phyloP scores from a whole-genome alignment of 495 filamentous ascomycete species.

The Penicillium subrubescens region DNA sequence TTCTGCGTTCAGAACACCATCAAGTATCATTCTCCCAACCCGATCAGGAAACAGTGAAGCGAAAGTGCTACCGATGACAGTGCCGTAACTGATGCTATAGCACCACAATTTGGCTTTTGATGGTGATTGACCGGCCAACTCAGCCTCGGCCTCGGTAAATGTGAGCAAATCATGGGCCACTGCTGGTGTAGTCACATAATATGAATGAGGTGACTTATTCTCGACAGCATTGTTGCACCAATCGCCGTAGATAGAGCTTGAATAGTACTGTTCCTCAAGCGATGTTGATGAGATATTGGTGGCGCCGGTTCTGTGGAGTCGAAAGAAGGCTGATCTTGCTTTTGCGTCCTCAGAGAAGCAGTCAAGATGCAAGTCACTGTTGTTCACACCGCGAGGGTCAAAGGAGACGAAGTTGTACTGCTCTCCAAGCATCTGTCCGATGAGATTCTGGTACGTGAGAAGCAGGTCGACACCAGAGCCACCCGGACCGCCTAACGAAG shows the following conservation, averaged over 20 bases:
- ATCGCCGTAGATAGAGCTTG: constrained; percentile 33
- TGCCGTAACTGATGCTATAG: constrained; percentile 64
- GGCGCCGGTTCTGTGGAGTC: neutral
- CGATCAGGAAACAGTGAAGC: constrained; percentile 50
- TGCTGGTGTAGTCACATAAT: neutral
- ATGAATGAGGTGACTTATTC: constrained; percentile 21
- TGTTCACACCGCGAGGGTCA: constrained; percentile 51
- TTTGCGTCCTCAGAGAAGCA: neutral
- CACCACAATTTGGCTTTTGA: constrained; percentile 49
- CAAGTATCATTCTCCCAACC: constrained; percentile 42
- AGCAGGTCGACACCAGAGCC: neutral
- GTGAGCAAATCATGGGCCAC: neutral
- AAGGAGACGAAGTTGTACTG: constrained; percentile 51
- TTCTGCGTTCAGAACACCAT: constrained; percentile 48
- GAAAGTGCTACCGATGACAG: constrained; percentile 55
- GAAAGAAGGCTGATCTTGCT: neutral
- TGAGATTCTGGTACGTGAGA: neutral
- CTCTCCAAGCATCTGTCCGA: constrained; percentile 35
- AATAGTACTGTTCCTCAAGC: constrained; percentile 30
- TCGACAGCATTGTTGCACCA: constrained; percentile 29
- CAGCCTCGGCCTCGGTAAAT: neutral
- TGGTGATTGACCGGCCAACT: constrained; percentile 10
- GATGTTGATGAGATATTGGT: constrained; percentile 30
- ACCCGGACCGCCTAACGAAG: neutral
- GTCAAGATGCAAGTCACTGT: constrained; percentile 33